A percentile compares a stretch with the other conserved stretches of the same genome.
These are phyloP conservation scores for Amoebophrya sp. DNA, from an alignment of 169 alveolate genomes.

Conservation along the genomic window DNA sequence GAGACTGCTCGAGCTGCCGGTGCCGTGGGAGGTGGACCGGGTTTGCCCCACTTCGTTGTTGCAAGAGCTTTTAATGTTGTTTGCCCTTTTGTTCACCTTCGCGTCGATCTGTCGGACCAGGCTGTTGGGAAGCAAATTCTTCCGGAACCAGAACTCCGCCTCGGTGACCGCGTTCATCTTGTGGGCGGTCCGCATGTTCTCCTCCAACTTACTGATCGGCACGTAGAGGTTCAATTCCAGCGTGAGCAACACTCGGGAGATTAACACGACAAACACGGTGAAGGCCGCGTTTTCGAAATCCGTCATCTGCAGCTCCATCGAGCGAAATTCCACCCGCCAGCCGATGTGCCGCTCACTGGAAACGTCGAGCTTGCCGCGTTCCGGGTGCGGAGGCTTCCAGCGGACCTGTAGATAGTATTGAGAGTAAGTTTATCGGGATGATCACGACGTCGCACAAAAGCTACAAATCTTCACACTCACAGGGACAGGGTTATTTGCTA, in stretches of 20 bases:
- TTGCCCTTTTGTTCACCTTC: neutral
- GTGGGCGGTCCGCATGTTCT: slow-evolving; percentile 74
- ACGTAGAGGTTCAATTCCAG: slow-evolving; percentile 70
- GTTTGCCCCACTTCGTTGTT: too few species aligned
- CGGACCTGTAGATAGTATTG: too few species aligned
- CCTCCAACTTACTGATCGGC: slow-evolving; percentile 80
- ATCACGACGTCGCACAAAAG: too few species aligned
- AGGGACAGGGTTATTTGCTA: too few species aligned
- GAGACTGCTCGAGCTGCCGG: too few species aligned
- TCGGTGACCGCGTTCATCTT: slow-evolving; percentile 65
- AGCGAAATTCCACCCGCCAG: slow-evolving; percentile 87
- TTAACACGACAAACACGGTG: slow-evolving; percentile 54
- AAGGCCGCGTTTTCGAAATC: slow-evolving; percentile 73
- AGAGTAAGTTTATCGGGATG: too few species aligned
- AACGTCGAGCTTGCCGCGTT: slow-evolving; percentile 37
- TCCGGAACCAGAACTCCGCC: slow-evolving; percentile 73
- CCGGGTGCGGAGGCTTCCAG: slow-evolving; percentile 79
- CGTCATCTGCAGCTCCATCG: slow-evolving; percentile 79
- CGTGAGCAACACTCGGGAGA: slow-evolving; percentile 62
- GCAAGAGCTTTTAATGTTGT: neutral
- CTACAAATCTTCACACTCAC: too few species aligned
- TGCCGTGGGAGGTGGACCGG: too few species aligned
- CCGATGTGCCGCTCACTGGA: slow-evolving; percentile 48
- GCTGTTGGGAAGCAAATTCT: slow-evolving; percentile 38
- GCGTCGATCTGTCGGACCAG: neutral